A percentile compares a stretch with the other conserved stretches of the same genome.
phyloP scores from a whole-genome alignment of 1,139 yeast genomes.

The Scheffersomyces parashehatae region DNA sequence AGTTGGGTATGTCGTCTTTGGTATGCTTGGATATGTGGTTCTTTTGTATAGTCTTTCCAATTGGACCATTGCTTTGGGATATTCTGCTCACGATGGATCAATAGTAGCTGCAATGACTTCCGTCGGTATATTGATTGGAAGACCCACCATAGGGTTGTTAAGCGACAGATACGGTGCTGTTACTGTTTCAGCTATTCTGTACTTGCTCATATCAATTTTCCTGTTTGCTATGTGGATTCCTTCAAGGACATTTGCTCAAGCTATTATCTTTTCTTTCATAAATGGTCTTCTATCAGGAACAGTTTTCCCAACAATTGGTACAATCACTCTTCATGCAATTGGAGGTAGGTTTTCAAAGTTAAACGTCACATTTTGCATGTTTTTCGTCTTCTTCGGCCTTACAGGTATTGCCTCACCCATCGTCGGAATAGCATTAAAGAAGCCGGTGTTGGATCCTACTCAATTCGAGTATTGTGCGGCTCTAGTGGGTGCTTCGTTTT shows the following conservation, averaged over 20 bases:
- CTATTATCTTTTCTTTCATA: slow-evolving; percentile 2
- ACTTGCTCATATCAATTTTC: slow-evolving; percentile 2
- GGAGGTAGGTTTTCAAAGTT: slow-evolving; percentile 24
- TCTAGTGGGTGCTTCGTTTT: slow-evolving; percentile 50
- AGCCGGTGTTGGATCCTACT: slow-evolving; percentile 31
- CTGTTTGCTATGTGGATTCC: slow-evolving; percentile 7
- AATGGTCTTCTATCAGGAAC: slow-evolving; percentile 4
- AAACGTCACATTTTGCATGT: slow-evolving; percentile 45
- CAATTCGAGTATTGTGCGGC: slow-evolving; percentile 50
- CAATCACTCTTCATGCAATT: neutral
- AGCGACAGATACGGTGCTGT: slow-evolving; percentile 3
- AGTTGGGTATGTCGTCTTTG: neutral
- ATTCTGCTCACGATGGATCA: slow-evolving; percentile 3
- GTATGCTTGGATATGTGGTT: slow-evolving; percentile 4
- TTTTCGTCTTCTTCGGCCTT: slow-evolving; percentile 48
- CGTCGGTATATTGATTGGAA: slow-evolving; percentile 3
- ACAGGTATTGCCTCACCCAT: slow-evolving; percentile 51
- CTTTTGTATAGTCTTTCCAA: slow-evolving; percentile 3
- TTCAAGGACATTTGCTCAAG: slow-evolving; percentile 3
- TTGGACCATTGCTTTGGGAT: slow-evolving; percentile 4
- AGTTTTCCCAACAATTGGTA: slow-evolving; percentile 1
- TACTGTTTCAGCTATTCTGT: neutral
- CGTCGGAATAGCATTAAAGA: slow-evolving; percentile 49
- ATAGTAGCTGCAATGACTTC: slow-evolving; percentile 4
- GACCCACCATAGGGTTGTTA: slow-evolving; percentile 3